Evolutionary conservation across 306 rosid genomes (phyloP).

Genomic region (Quercus engelmannii): DNA sequence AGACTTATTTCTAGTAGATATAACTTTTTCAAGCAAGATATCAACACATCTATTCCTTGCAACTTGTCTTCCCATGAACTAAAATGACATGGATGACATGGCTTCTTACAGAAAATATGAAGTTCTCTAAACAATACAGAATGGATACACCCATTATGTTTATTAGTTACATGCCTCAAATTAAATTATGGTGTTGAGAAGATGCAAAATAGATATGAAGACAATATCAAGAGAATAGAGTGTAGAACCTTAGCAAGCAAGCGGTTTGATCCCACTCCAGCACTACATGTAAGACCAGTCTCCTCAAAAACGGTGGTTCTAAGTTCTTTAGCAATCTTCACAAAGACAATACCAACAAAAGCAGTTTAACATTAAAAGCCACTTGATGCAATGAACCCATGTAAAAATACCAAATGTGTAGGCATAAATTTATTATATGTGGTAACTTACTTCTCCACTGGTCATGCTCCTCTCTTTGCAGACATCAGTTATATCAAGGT

Average conservation of each 20-base stretch:
- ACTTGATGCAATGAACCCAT: background rate
- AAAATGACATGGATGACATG: background rate
- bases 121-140: background rate
- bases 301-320: constrained; percentile 65
- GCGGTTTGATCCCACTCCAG: constrained; percentile 94
- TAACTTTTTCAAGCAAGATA: background rate
- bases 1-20: background rate
- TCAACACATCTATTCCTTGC: background rate
- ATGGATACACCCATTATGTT: background rate
- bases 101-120: background rate
- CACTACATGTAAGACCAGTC: constrained; percentile 94
- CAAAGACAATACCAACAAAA: constrained; percentile 9
- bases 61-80: background rate
- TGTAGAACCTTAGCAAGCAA: constrained; percentile 79
- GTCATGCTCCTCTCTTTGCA: constrained; percentile 62
- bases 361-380: constrained; percentile 13
- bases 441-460: constrained; percentile 63
- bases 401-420: background rate
- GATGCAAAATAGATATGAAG: background rate
- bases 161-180: background rate
- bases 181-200: background rate
- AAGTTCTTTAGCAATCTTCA: constrained; percentile 77
- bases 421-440: background rate
- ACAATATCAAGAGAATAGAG: background rate
- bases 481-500: constrained; percentile 83